Evolutionary conservation across 129 eudicot genomes (phyloP), one percentile per base, ranked within the genome.

Genomic region (Chrysanthemum makinoi): DNA sequence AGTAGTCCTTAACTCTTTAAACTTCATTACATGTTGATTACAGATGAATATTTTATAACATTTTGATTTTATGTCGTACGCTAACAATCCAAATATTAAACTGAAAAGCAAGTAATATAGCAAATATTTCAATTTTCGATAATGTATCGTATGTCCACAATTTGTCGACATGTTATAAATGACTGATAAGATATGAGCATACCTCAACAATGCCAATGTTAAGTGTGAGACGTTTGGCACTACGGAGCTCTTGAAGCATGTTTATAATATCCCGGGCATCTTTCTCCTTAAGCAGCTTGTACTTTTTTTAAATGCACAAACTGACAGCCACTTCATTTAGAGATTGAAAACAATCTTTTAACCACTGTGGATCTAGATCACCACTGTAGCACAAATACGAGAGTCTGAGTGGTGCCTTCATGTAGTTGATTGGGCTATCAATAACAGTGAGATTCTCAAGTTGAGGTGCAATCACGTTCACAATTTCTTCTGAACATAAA

Each of bases 201-300:
- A 72, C 77, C 77, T 72, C 69, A 26, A 72, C 33, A 12, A 72
- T 19, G 77, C 62, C 77, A 4, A 11, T 3, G 49, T 61, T 62
- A 26, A 72, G 69, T 12, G 69, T 49, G 12, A 72, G 69, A 62
- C 0, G 49, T 72, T 12, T 49, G 62, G 52, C 69, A 72, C 69
- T 72, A 0, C 11, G 69, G 48, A 62, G 39, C 69, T 62, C 52
- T 0, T 51, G 77, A 62, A 73, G 70, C 77, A 73, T 11, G 62
- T 30, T 12, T 30, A 73, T 62, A 30, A 43, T 73, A 43, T 18
- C 24, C 1, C 43, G 43, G 3, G 77, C 70, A 50, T 26, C 62
- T 17, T 12, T 22, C 44, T 73, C 22, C 14, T 2, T 5, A 62
- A 50, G 62, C 12, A 20, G 70, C 15, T 2, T 28, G n/a, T 14